Percentiles rank a stretch among this genome's conserved stretches.
Conservation (phyloP, 768 basidiomycete species). For the Serpula lacrymans region DNA sequence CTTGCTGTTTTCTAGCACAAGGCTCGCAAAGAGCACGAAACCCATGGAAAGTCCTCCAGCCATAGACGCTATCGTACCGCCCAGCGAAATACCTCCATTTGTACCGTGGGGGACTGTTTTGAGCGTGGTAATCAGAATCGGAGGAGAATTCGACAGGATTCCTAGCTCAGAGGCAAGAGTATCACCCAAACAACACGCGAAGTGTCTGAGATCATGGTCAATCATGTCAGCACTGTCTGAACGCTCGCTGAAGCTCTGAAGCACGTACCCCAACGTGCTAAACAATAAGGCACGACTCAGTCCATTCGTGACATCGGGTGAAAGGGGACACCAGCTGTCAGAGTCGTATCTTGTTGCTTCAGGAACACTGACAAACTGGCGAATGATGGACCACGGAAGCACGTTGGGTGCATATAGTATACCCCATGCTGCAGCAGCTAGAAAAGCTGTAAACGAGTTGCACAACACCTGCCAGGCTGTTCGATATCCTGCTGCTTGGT, state of each 20-base stretch:
- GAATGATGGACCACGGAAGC: slow-evolving; percentile 34
- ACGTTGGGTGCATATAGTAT: slow-evolving; percentile 46
- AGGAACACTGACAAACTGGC: slow-evolving; percentile 9
- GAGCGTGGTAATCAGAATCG: slow-evolving; percentile 77
- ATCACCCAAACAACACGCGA: slow-evolving; percentile 86
- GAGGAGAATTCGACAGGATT: slow-evolving; percentile 67
- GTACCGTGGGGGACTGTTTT: slow-evolving; percentile 81
- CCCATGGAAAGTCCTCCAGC: slow-evolving; percentile 76
- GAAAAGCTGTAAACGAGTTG: slow-evolving; percentile 67
- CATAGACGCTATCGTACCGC: slow-evolving; percentile 72
- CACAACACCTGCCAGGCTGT: slow-evolving; percentile 78
- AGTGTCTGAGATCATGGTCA: slow-evolving; percentile 52
- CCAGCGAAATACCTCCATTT: slow-evolving; percentile 79
- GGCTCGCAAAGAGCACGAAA: slow-evolving; percentile 46
- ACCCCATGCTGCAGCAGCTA: slow-evolving; percentile 64
- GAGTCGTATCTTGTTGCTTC: slow-evolving; percentile 31
- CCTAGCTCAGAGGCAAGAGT: slow-evolving; percentile 93
- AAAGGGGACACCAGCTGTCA: slow-evolving; percentile 60
- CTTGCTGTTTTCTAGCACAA: slow-evolving; percentile 59
- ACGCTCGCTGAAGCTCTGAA: slow-evolving; percentile 8
- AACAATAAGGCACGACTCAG: slow-evolving; percentile 64
- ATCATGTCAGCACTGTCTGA: too few relatives aligned
- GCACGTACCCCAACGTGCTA: slow-evolving; percentile 58
- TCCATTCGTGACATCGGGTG: slow-evolving; percentile 38
- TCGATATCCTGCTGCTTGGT: slow-evolving; percentile 71